Evolutionary conservation across 2,329 filamentous ascomycete species (phyloP), one percentile per base, ranked within the genome.

Genomic region (Fusarium nisikadoi): DNA sequence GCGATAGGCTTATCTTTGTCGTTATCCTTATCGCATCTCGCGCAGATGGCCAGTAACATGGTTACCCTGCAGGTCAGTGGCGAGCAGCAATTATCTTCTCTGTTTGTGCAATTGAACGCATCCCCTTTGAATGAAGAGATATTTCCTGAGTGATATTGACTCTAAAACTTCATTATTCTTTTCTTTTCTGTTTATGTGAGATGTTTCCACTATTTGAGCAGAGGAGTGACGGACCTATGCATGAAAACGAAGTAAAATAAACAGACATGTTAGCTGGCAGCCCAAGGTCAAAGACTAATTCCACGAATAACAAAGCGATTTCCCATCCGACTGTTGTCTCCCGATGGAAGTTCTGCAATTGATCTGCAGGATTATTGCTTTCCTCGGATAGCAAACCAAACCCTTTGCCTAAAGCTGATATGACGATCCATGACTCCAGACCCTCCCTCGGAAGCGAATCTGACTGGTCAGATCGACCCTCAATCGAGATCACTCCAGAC

Each of bases 111-210:
- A 20, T 8, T 42, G 11, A 23, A 19, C 10, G 9, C 5, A 5
- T 14, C 10, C 16, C 2, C 5, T 0, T 19, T 25, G 13, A 25
- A 25, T 12, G 4, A 25, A 23, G 16, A 5, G 19, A 19, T 43
- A 0, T 1, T 14, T 16, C n/a, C n/a, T n/a, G n/a, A n/a, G n/a
- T n/a, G n/a, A n/a, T n/a, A n/a, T n/a, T 27, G 2, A 20, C 8
- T 45, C 12, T 27, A 10, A 20, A 3, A 3, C 19, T 6, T 11
- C 25, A 1, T 6, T 23, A 10, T 25, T 19, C 27, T 25, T 38
- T 20, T 39, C n/a, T 2, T 0, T 8, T 5, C 12, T 43, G 7
- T 19, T 12, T 5, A 0, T 13, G 6, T 25, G 16, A 12, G 23
- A 25, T 25, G 23, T 25, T 25, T 25, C 23, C n/a, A n/a, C n/a